These are phyloP conservation scores for Rhizopogon vulgaris DNA, from an alignment of 768 basidiomycete genomes.

Conservation along the genomic window DNA sequence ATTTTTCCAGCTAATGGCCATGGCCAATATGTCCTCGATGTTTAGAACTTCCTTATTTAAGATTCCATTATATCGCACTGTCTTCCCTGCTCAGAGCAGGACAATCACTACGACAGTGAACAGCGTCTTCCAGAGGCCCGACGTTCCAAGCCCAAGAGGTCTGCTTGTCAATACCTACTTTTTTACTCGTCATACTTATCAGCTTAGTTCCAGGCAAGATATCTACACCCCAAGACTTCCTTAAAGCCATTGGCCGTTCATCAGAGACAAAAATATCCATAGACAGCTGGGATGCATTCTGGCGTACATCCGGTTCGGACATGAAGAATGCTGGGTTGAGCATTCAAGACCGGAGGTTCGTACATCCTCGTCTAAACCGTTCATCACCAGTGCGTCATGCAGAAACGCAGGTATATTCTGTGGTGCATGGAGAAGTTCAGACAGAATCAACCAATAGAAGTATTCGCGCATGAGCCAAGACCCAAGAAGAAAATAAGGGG, in stretches of 20 bases:
- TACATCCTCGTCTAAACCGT: constrained; percentile 6
- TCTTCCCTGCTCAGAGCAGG: constrained; percentile 27
- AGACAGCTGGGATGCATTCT: constrained; percentile 70
- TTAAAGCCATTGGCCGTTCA: constrained; percentile 68
- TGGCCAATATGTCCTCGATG: not conserved
- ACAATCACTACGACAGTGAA: not conserved
- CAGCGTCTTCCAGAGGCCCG: constrained; percentile 9
- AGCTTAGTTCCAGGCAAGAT: constrained; percentile 36
- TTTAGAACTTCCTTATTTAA: not conserved
- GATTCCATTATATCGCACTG: constrained; percentile 10
- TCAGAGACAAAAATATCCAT: constrained; percentile 57
- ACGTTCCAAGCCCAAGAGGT: constrained; percentile 20
- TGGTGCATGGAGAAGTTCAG: constrained; percentile 85
- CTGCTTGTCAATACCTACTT: not conserved
- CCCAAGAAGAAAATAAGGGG: constrained; percentile 79
- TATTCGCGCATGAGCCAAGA: constrained; percentile 58
- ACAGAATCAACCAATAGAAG: constrained; percentile 42
- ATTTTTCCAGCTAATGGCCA: not conserved
- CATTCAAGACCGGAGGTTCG: constrained; percentile 67
- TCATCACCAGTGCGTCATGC: constrained; percentile 1
- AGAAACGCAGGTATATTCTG: constrained; percentile 58
- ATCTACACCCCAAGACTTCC: constrained; percentile 53
- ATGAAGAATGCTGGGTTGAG: constrained; percentile 62
- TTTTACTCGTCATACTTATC: constrained; percentile 3
- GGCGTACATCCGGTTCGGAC: constrained; percentile 50